Evolutionary conservation across 2,329 filamentous ascomycete species (phyloP).

Genomic region (Fusarium sp.): DNA sequence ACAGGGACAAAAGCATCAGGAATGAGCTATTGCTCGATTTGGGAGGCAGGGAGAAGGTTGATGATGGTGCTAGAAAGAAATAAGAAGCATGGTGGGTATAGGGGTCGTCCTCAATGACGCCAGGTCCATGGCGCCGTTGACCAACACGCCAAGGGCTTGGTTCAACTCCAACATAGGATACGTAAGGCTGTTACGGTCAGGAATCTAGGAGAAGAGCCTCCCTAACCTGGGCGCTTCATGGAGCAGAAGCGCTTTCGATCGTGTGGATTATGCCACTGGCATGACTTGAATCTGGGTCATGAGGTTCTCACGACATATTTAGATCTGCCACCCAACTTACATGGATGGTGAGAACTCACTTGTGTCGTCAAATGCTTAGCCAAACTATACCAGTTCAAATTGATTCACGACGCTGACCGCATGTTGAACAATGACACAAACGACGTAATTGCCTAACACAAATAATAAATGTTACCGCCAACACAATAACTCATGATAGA

Average conservation of each 20-base stretch:
- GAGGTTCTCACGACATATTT: conserved; percentile 15
- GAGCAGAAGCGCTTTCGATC: neutral
- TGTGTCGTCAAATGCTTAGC: neutral
- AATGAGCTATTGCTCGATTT: conserved; percentile 25
- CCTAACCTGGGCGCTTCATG: neutral
- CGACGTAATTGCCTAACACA: conserved; percentile 6
- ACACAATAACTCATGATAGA: conserved; percentile 4
- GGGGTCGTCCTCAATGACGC: conserved; percentile 27
- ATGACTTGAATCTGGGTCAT: conserved; percentile 1
- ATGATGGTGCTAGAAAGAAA: conserved; percentile 32
- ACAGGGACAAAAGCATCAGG: conserved; percentile 26
- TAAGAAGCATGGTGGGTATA: conserved; percentile 35
- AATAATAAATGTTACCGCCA: conserved; percentile 9
- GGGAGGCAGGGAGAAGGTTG: conserved; percentile 25
- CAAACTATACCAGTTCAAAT: conserved; percentile 5
- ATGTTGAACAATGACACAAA: conserved; percentile 22
- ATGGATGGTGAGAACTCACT: neutral
- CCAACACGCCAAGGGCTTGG: conserved; percentile 30
- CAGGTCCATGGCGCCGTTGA: conserved; percentile 33
- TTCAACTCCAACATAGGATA: conserved; percentile 5
- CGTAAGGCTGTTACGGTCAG: conserved; percentile 19
- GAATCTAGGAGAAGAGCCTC: too few relatives aligned
- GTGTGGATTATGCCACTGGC: neutral
- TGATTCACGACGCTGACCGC: conserved; percentile 21
- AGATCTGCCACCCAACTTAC: neutral